Evolutionary conservation across 805 yeast genomes (phyloP), one percentile per base, ranked within the genome.

Genomic region (Candida krabiensis): DNA sequence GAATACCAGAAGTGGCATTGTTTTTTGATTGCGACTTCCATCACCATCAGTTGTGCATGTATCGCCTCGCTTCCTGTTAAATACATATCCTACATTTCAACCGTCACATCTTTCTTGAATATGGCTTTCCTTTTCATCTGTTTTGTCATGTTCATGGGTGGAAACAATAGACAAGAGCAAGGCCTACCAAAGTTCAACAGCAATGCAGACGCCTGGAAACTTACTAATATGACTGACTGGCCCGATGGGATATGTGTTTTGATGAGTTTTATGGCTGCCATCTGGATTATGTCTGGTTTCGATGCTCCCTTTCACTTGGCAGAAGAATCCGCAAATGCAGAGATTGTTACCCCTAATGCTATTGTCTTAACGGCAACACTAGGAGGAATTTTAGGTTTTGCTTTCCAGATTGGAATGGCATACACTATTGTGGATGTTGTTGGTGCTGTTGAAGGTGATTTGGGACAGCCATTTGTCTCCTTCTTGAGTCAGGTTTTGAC

Each of bases 201-300:
- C 25, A 72, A 69, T 50, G 41, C 64, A 4, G 49, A 49, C 12
- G 83, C 82, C 2, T 80, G 85, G 85, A 61, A 65, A 8, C 66
- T 77, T 38, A 56, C 66, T 30, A 80, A 80, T 57, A 72, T 68
- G 44, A 77, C 86, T 8, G 83, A 77, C 14, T 80, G 75, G 69
- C 81, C 83, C n/a, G 67, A 68, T 34, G 86, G 86, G 38, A 66
- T 79, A 35, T 71, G 81, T 19, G 65, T 77, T 51, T 58, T 80
- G 40, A 67, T 77, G 69, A 66, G 78, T 4, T 78, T 78, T 58
- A 56, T 77, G 52, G 79, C 83, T n/a, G 80, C 73, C 25, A 75
- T 77, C 41, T 79, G 83, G 83, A 77, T 83, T 26, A 80, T 83
- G 86, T 73, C 83, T 30, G 88, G 87, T 17, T 83, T 79, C 53